Conservation (phyloP, 257 asterid species). For the Ehretia macrophylla region DNA sequence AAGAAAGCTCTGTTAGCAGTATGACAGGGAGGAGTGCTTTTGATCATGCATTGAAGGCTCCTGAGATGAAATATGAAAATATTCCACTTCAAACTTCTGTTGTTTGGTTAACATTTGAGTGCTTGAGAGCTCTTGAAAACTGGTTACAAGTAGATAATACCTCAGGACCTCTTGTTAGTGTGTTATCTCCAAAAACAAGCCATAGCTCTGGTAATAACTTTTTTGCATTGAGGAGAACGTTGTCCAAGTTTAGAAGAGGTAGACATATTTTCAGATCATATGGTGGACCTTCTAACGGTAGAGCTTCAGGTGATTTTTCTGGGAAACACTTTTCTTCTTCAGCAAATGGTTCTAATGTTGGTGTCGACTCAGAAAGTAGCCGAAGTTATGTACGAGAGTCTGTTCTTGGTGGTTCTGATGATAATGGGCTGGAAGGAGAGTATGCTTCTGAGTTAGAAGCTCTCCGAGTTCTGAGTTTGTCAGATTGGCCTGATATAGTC, state of each 20-base stretch:
- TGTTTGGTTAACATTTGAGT: conserved; percentile 75
- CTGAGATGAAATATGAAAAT: conserved; percentile 31
- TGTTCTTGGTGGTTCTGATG: conserved; percentile 41
- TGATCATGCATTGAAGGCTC: conserved; percentile 41
- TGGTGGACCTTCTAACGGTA: conserved; percentile 29
- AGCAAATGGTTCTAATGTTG: conserved; percentile 34
- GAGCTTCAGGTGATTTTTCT: conserved; percentile 35
- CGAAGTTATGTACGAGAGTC: conserved; percentile 39
- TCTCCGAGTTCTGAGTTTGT: conserved; percentile 57
- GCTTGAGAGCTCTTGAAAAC: conserved; percentile 80
- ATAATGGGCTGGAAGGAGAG: conserved; percentile 51
- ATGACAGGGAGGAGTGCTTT: conserved; percentile 47
- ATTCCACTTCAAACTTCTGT: conserved; percentile 60
- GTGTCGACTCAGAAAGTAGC: conserved; percentile 39
- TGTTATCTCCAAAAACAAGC: conserved; percentile 47
- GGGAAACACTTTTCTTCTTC: conserved; percentile 29
- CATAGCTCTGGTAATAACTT: conserved; percentile 56
- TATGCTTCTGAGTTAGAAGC: conserved; percentile 56
- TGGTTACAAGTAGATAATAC: conserved; percentile 77
- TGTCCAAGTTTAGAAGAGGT: conserved; percentile 64
- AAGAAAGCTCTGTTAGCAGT: conserved; percentile 73
- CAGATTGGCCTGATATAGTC: conserved; percentile 82
- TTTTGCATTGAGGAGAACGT: conserved; percentile 56
- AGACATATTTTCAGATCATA: conserved; percentile 41
- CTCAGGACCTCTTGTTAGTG: conserved; percentile 44